Base-by-base conservation (phyloP, 2,329 filamentous ascomycete species). In the Phoma herbarum region DNA sequence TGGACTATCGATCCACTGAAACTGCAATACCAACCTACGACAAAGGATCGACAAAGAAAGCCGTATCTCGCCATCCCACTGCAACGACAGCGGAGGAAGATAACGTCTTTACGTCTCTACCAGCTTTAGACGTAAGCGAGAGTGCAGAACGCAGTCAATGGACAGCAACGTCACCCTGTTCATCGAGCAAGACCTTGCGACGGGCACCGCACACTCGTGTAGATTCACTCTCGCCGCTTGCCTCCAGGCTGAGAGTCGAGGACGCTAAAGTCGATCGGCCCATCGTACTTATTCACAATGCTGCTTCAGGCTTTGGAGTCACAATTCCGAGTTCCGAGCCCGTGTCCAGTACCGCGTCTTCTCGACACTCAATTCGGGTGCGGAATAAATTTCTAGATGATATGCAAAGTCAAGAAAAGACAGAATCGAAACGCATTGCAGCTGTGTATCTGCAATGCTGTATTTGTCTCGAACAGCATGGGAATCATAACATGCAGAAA, bases 401-500 rank as follows among this genome's bases (percentile, higher is more conserved):
- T 5, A 8, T 6, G 3, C 50, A 26, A 9, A 1, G 16, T 7
- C 43, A 39, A 31, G 46, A 25, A 6, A 8, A n/a, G 11, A 20
- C 12, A 8, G 20, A 2, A 23, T 33, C 33, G 2, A 18, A 35
- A 2, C 57, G 31, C 12, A 53, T 57, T 12, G 55, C 57, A 4
- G 49, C 60, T 2, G 22, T 49, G 31, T 65, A 65, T 23, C n/a
- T 33, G 1, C 54, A 63, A 22, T 65, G 62, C 46, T 61, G 60
- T 39, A 51, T 65, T 16, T 65, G 62, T 29, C 50, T 61, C 4
- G 62, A 65, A 28, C 51, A 52, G 16, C 62, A 65, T 25, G 52
- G 56, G 18, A 45, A 43, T 2, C 25, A 45, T 3, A 39, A 39
- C 11, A 63, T 63, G 62, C 29, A 22, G 2, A 33, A 35, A n/a